phyloP scores from a whole-genome alignment of 2,329 filamentous ascomycete species.

The Epichloe festucae region DNA sequence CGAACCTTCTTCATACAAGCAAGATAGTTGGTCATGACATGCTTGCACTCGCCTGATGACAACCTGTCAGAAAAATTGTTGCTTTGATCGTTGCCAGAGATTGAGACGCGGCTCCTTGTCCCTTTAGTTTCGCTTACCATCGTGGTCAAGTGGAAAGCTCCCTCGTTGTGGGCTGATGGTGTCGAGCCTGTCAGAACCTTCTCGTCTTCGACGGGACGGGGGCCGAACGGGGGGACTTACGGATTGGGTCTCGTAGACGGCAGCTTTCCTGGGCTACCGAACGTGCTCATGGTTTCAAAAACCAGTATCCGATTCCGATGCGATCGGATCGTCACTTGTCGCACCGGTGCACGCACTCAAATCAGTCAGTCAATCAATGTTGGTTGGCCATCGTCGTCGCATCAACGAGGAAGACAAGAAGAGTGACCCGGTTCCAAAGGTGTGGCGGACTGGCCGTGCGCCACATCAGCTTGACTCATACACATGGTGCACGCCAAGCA shows the following conservation, averaged over 20 bases:
- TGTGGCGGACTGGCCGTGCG: too few species aligned
- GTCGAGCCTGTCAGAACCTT: constrained; percentile 2
- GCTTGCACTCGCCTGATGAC: constrained; percentile 72
- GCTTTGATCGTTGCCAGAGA: not conserved
- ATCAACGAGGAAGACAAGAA: not conserved
- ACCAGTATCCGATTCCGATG: not conserved
- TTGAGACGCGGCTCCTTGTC: not conserved
- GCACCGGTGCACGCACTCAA: not conserved
- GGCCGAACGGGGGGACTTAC: constrained; percentile 30
- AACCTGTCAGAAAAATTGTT: not conserved
- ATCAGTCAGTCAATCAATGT: not conserved
- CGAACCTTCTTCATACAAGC: constrained; percentile 72
- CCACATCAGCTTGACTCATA: too few species aligned
- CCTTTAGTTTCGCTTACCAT: constrained; percentile 34
- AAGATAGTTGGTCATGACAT: constrained; percentile 75
- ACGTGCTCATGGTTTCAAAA: constrained; percentile 39
- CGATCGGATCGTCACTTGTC: not conserved
- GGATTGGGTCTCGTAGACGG: constrained; percentile 55
- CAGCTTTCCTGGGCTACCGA: constrained; percentile 59
- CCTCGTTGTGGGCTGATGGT: constrained; percentile 66
- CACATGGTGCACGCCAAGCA: too few species aligned
- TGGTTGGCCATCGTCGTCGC: not conserved
- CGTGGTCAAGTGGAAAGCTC: constrained; percentile 92
- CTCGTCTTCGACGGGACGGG: not conserved
- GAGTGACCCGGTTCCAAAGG: not conserved